Percentiles rank a stretch among this genome's conserved stretches.
phyloP scores from a whole-genome alignment of 2,329 filamentous ascomycete species.

The Aspergillus nomiae region DNA sequence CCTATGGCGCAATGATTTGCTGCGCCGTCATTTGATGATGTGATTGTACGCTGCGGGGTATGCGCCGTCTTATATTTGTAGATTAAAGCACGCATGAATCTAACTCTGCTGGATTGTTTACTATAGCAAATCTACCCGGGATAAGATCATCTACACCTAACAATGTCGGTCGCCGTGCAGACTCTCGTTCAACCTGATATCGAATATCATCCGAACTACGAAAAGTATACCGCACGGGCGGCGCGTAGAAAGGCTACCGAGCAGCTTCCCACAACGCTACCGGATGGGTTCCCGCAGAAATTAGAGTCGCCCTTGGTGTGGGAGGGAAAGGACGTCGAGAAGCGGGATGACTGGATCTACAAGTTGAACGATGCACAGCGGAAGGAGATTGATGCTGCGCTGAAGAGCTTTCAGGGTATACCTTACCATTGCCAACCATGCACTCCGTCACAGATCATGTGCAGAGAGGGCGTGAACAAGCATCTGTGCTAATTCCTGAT shows the following conservation, averaged over 20 bases:
- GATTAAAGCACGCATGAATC: neutral
- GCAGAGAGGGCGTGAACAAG: neutral
- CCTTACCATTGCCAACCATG: neutral
- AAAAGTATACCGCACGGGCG: conserved; percentile 27
- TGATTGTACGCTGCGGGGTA: conserved; percentile 6
- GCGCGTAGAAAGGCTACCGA: conserved; percentile 25
- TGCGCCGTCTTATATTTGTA: neutral
- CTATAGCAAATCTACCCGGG: neutral
- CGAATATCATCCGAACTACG: conserved; percentile 29
- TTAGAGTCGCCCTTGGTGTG: conserved; percentile 50
- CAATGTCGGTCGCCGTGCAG: neutral
- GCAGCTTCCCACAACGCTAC: conserved; percentile 30
- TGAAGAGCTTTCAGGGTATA: conserved; percentile 46
- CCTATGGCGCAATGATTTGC: conserved; percentile 8
- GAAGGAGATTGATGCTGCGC: conserved; percentile 46
- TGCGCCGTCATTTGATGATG: conserved; percentile 1
- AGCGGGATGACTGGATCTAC: conserved; percentile 45
- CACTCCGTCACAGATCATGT: no score
- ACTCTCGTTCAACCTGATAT: conserved; percentile 31
- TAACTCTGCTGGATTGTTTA: neutral
- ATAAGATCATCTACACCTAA: neutral
- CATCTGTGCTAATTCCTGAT: conserved; percentile 9
- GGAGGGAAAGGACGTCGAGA: conserved; percentile 45
- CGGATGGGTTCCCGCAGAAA: conserved; percentile 44
- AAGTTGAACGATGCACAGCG: conserved; percentile 40